Evolutionary conservation across 495 filamentous ascomycete genomes (phyloP).

Genomic region (Lasiosphaeria hispida): DNA sequence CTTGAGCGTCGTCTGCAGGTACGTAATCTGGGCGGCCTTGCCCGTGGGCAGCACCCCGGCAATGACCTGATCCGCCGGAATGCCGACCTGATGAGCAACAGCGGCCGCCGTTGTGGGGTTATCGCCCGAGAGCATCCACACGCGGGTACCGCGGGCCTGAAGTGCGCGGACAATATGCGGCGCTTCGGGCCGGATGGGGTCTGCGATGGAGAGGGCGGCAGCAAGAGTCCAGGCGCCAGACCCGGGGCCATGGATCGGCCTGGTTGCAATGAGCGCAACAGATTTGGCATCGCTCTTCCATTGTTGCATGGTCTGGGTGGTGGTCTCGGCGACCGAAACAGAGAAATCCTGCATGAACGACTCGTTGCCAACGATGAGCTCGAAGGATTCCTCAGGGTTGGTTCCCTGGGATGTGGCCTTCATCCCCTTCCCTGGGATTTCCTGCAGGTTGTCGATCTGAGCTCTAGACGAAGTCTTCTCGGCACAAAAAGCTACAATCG

Average conservation of each 20-base stretch:
- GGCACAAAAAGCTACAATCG: slow-evolving; percentile 67
- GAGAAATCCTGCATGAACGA: slow-evolving; percentile 56
- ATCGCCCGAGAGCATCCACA: slow-evolving; percentile 95
- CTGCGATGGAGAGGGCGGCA: slow-evolving; percentile 58
- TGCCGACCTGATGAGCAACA: slow-evolving; percentile 74
- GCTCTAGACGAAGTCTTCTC: slow-evolving; percentile 26
- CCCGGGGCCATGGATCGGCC: slow-evolving; percentile 3
- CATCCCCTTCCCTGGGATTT: slow-evolving; percentile 80
- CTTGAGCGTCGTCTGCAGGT: slow-evolving; percentile 63
- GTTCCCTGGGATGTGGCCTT: slow-evolving; percentile 61
- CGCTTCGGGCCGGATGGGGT: slow-evolving; percentile 79
- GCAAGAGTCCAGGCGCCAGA: slow-evolving; percentile 39
- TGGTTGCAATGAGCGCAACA: slow-evolving; percentile 63
- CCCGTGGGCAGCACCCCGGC: slow-evolving; percentile 82
- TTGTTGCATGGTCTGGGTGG: slow-evolving; percentile 49
- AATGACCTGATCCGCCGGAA: slow-evolving; percentile 71
- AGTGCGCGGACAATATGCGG: slow-evolving; percentile 64
- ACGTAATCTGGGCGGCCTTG: slow-evolving; percentile 81
- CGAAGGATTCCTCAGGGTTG: slow-evolving; percentile 39
- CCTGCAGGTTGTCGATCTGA: slow-evolving; percentile 56
- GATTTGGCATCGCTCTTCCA: slow-evolving; percentile 76
- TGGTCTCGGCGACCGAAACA: slow-evolving; percentile 30
- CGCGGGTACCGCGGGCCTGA: slow-evolving; percentile 59
- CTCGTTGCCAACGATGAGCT: slow-evolving; percentile 84
- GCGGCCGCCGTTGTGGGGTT: slow-evolving; percentile 70